phyloP scores from a whole-genome alignment of 2,329 filamentous ascomycete genomes.

The Botryosphaeria dothidea region DNA sequence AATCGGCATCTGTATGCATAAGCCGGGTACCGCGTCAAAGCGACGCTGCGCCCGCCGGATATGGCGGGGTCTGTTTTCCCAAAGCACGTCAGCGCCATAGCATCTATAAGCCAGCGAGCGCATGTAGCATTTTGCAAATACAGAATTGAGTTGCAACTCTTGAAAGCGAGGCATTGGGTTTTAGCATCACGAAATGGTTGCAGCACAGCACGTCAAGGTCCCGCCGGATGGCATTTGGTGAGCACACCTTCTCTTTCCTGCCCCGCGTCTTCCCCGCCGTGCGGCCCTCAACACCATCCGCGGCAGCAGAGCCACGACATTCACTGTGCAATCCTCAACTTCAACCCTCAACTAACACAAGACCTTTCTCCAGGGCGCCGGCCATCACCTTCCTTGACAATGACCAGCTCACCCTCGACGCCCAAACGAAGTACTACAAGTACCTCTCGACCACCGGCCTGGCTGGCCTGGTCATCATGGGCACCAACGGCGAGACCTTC shows the following conservation, averaged over 20 bases:
- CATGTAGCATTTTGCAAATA: not conserved
- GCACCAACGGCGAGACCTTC: conserved; percentile 50
- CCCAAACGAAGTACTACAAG: conserved; percentile 45
- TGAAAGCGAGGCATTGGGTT: not conserved
- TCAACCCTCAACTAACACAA: not conserved
- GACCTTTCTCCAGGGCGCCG: conserved; percentile 26
- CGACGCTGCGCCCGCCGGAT: not conserved
- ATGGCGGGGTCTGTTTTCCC: not conserved
- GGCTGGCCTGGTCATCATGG: conserved; percentile 48
- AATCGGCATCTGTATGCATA: conserved; percentile 1
- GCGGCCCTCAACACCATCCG: not conserved
- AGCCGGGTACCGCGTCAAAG: conserved; percentile 1
- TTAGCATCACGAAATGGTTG: not conserved
- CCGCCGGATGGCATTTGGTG: conserved; percentile 19
- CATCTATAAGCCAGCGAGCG: not conserved
- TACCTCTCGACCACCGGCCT: conserved; percentile 47
- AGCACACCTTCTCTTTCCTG: not conserved
- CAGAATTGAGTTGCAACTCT: too few relatives aligned
- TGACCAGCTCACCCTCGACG: conserved; percentile 42
- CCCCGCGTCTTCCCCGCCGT: not conserved
- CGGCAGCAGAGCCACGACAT: not conserved
- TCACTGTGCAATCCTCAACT: not conserved
- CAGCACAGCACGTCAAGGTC: conserved; percentile 5
- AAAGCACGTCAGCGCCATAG: not conserved
- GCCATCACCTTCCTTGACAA: conserved; percentile 49